Conservation (phyloP, 73 alveolate genomes). For the Paramecium pentaurelia region DNA sequence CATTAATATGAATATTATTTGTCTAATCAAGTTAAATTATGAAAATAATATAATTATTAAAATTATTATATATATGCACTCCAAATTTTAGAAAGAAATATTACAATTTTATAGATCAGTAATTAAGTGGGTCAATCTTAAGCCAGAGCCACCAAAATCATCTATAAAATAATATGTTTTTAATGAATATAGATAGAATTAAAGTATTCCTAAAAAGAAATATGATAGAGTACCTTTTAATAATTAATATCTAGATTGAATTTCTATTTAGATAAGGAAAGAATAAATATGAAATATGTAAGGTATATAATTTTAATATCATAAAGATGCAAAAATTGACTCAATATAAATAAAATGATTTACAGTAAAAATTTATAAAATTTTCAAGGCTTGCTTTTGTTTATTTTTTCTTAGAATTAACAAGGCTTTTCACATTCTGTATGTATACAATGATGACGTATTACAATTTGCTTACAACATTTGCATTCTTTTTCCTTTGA, state of each 20-base stretch:
- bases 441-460: slow-evolving; percentile 22
- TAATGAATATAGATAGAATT: not conserved
- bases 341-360: not conserved
- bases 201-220: not conserved
- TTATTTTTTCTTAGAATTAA: not conserved
- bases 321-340: not conserved
- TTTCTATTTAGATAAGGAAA: not conserved
- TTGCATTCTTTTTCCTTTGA: slow-evolving; percentile 40
- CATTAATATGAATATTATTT: not conserved
- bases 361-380: not conserved
- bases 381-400: not conserved
- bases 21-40: not conserved
- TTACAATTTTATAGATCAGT: not conserved
- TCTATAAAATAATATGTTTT: not conserved
- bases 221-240: not conserved
- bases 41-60: not conserved
- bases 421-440: slow-evolving; percentile 18
- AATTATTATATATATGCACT: not conserved
- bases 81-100: not conserved
- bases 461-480: slow-evolving; percentile 25
- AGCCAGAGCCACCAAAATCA: not conserved
- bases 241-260: not conserved
- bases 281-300: not conserved
- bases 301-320: not conserved
- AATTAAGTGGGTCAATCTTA: not conserved